Conservation (phyloP, 169 alveolate genomes). For the Plasmodium cynomolgi region DNA sequence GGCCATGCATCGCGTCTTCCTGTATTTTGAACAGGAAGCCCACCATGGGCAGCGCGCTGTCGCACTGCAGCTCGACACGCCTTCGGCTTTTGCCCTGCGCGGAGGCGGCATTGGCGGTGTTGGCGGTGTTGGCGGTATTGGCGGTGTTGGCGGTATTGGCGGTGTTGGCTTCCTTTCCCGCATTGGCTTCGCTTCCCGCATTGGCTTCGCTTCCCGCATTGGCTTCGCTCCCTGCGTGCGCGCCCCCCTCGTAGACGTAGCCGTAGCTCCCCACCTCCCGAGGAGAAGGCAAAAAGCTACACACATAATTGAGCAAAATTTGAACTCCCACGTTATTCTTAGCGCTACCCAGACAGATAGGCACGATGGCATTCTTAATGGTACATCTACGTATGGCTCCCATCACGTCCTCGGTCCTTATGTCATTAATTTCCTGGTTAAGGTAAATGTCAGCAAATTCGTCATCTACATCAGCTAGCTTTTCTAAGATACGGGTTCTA, state of each 20-base stretch:
- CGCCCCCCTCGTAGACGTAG: conserved; percentile 67
- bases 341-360: conserved; percentile 97
- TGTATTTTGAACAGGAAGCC: conserved; percentile 95
- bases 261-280: conserved; percentile 77
- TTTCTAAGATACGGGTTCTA: conserved; percentile 86
- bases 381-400: conserved; percentile 85
- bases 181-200: no score
- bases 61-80: conserved; percentile 76
- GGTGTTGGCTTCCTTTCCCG: no score
- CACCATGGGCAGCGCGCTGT: conserved; percentile 86
- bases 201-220: neutral
- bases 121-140: neutral
- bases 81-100: conserved; percentile 78
- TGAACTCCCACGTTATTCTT: conserved; percentile 95
- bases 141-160: no score
- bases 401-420: conserved; percentile 75
- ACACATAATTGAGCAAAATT: conserved; percentile 93
- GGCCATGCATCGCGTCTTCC: conserved; percentile 91
- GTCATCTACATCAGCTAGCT: conserved; percentile 94
- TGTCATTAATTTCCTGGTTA: conserved; percentile 82
- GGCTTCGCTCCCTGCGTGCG: neutral
- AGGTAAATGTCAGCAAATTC: conserved; percentile 92
- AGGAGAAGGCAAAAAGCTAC: conserved; percentile 94
- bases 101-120: conserved; percentile 6
- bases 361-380: conserved; percentile 84